These are phyloP conservation scores for Heterobasidion irregulare DNA, from an alignment of 1,284 basidiomycete species.

Conservation along the genomic window DNA sequence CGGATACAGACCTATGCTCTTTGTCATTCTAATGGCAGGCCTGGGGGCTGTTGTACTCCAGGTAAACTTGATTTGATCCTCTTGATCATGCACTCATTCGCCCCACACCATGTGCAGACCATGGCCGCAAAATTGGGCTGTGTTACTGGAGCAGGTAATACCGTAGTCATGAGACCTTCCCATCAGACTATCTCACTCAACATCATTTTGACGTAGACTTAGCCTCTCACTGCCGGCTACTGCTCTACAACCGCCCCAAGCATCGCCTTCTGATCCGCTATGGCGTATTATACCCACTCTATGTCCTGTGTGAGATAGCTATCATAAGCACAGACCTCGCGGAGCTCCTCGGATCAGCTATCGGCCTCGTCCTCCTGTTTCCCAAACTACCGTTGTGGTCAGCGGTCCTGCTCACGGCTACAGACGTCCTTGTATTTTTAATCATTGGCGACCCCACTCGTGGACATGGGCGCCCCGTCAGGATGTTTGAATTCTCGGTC, in stretches of 20 bases:
- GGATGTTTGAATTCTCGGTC: constrained; percentile 62
- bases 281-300: constrained; percentile 65
- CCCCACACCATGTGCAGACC: constrained; percentile 22
- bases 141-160: constrained; percentile 60
- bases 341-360: constrained; percentile 74
- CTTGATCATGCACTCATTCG: too few relatives aligned
- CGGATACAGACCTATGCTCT: constrained; percentile 83
- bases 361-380: constrained; percentile 77
- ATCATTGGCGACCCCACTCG: constrained; percentile 53
- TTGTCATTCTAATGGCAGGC: constrained; percentile 72
- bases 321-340: constrained; percentile 76
- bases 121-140: constrained; percentile 57
- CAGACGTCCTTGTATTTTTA: constrained; percentile 77
- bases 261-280: constrained; percentile 56
- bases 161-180: neutral
- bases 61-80: constrained; percentile 25
- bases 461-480: constrained; percentile 37
- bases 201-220: constrained; percentile 34
- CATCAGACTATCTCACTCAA: constrained; percentile 2
- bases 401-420: constrained; percentile 77
- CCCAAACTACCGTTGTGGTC: constrained; percentile 75
- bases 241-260: constrained; percentile 59
- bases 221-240: constrained; percentile 66
- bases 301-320: constrained; percentile 68
- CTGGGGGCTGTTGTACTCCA: constrained; percentile 79